phyloP scores from a whole-genome alignment of 306 rosid genomes.

The Prunus padus region DNA sequence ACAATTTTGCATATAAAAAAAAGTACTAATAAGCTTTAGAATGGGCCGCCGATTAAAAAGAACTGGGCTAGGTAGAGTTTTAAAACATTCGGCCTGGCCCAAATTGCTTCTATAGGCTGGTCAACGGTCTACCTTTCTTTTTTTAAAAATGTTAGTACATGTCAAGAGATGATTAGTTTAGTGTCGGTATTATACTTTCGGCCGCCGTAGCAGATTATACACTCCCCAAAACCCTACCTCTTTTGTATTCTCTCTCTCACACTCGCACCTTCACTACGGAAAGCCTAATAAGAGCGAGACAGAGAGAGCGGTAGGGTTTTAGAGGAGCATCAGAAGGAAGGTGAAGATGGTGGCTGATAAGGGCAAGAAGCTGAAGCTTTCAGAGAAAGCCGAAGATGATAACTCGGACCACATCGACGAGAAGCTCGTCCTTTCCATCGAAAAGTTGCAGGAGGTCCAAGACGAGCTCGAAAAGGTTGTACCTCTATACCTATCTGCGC shows the following conservation, averaged over 20 bases:
- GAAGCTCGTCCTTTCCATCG: constrained; percentile 73
- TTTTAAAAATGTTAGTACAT: not conserved
- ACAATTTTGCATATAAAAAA: too few relatives aligned
- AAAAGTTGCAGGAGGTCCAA: constrained; percentile 87
- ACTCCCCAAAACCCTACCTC: constrained; percentile 66
- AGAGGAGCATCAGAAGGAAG: constrained; percentile 14
- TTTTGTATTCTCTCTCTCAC: not conserved
- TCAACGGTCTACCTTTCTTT: not conserved
- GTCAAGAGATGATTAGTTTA: not conserved
- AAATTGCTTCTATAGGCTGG: not conserved
- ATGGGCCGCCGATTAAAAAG: not conserved
- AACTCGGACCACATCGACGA: constrained; percentile 56
- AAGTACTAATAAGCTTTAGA: too few relatives aligned
- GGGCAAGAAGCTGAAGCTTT: constrained; percentile 59
- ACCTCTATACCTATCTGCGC: not conserved
- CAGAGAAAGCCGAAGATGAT: constrained; percentile 47
- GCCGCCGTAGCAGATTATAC: constrained; percentile 23
- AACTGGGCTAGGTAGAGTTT: not conserved
- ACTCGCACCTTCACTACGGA: not conserved
- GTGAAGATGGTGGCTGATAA: constrained; percentile 65
- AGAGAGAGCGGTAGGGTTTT: constrained; percentile 57
- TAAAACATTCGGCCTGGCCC: not conserved
- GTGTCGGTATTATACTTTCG: not conserved
- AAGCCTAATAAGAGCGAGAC: constrained; percentile 1
- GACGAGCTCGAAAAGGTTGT: constrained; percentile 87